Evolutionary conservation across 305 asterid species (phyloP), one percentile per base, ranked within the genome.

Genomic region (Fraxinus angustifolia): DNA sequence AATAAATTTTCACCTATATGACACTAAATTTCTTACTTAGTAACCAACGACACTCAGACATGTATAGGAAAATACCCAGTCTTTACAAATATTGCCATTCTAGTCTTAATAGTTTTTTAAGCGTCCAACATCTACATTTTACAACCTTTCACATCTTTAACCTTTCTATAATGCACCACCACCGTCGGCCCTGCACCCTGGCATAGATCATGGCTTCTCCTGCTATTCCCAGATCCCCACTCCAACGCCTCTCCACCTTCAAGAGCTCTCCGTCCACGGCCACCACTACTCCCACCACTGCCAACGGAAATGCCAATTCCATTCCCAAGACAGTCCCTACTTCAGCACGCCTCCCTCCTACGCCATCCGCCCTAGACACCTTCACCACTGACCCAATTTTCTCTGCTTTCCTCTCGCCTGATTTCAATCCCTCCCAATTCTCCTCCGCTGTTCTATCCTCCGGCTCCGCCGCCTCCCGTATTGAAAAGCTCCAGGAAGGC

Each of bases 391-490:
- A 95, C 83, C 97, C 97, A 60, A 92, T 95, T 36, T 89, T 93
- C 85, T 91, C 95, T 73, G 85, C 98, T 12, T 95, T 95, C 83
- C 98, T 95, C 80, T 93, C 97, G 34, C 83, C 94, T 0, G 91
- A 90, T 79, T 95, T 95, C 87, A 86, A 89, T 70, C 95, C 98
- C 76, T 89, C 98, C 1, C 90, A 89, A n/a, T 95, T 95, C 90
- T 93, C 98, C 84, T 92, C 98, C 83, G 89, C 97, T 82, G 97
- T 97, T 56, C 98, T 95, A 73, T 93, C 96, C 79, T 91, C 98
- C 75, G 97, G 98, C 80, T 95, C 97, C 78, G 94, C 98, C 79
- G 97, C 98, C 76, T 92, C 98, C 19, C 85, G 96, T 40, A 92
- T 94, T 50, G 98, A 94, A 81, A 92, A 93, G 34, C 96, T 94